Evolutionary conservation across 2,329 filamentous ascomycete species (phyloP).

Genomic region (Botryotinia calthae): DNA sequence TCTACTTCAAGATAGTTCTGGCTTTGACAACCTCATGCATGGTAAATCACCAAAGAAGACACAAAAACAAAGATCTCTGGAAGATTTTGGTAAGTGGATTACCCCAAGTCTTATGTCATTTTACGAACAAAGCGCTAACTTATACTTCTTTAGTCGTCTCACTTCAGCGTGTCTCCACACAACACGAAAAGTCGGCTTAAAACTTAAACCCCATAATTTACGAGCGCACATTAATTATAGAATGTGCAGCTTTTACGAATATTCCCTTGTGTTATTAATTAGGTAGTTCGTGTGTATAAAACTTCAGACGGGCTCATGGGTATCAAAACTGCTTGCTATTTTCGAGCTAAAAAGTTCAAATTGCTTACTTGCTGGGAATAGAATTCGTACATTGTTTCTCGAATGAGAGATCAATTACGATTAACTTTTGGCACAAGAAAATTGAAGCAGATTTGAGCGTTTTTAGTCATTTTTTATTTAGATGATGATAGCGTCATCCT

Average conservation of each 20-base stretch:
- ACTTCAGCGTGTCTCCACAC: conserved; percentile 83
- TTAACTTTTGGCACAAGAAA: conserved; percentile 17
- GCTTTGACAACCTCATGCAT: conserved; percentile 92
- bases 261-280: conserved; percentile 20
- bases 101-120: conserved; percentile 1
- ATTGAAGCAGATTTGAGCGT: conserved; percentile 20
- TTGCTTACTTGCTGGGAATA: conserved; percentile 18
- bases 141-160: conserved; percentile 64
- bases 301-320: conserved; percentile 16
- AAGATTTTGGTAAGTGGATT: conserved; percentile 76
- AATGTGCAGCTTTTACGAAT: conserved; percentile 16
- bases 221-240: conserved; percentile 13
- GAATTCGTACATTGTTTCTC: conserved; percentile 1
- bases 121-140: conserved; percentile 46
- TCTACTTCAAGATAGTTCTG: conserved; percentile 74
- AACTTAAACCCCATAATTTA: conserved; percentile 18
- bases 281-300: conserved; percentile 20
- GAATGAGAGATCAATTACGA: not conserved
- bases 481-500: conserved; percentile 16
- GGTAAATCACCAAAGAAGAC: conserved; percentile 80
- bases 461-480: conserved; percentile 20
- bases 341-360: conserved; percentile 12
- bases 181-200: conserved; percentile 86
- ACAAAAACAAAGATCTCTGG: conserved; percentile 78
- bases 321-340: conserved; percentile 19